Percentiles rank a stretch among this genome's conserved stretches.
These are phyloP conservation scores for Vigna hirtella DNA, from an alignment of 306 rosid genomes.

Conservation along the genomic window DNA sequence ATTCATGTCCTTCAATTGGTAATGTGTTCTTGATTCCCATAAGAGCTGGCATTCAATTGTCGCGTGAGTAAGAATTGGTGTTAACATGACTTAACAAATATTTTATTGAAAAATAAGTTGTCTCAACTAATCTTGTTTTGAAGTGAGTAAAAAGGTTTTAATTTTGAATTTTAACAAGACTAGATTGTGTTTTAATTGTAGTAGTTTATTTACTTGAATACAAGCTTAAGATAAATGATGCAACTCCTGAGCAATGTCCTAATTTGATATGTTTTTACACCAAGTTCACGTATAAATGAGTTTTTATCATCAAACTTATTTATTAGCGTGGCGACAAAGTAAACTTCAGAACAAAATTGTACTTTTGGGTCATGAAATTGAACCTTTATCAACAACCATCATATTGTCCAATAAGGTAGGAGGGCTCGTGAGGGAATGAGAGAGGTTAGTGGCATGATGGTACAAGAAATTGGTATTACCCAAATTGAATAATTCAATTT, in stretches of 20 bases:
- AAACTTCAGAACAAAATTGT: not conserved
- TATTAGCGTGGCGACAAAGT: not conserved
- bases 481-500: constrained; percentile 43
- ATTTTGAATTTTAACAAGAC: not conserved
- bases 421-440: not conserved
- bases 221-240: not conserved
- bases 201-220: not conserved
- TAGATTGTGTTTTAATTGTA: not conserved
- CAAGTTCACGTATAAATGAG: not conserved
- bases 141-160: not conserved
- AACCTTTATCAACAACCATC: not conserved
- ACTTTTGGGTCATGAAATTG: not conserved
- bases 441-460: constrained; percentile 26
- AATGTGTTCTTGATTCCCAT: constrained; percentile 7
- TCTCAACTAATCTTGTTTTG: not conserved
- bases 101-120: not conserved
- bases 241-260: not conserved
- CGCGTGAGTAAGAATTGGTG: not conserved
- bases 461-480: constrained; percentile 27
- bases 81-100: not conserved
- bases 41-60: constrained; percentile 10
- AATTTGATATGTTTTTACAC: not conserved
- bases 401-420: not conserved
- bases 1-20: constrained; percentile 9
- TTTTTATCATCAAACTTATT: not conserved